Evolutionary conservation across 805 yeast genomes (phyloP), one percentile per base, ranked within the genome.

Genomic region (Starmerella apis): DNA sequence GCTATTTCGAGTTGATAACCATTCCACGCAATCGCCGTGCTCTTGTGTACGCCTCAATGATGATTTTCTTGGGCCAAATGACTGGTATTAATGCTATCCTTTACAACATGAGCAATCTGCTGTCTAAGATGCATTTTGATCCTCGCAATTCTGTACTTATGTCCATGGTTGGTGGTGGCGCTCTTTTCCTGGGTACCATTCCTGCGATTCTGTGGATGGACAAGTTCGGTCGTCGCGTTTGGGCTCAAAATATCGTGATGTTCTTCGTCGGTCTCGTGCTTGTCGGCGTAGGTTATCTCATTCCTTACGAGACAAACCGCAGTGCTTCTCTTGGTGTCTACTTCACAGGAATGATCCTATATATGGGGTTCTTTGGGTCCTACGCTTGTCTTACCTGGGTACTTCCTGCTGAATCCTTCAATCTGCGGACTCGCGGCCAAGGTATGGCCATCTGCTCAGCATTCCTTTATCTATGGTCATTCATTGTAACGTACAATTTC

Each of bases 331-430:
- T 74, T 56, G 86, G 83, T 48, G 71, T 77, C 16, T 79, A 78
- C 63, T 64, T 80, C 50, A 70, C 82, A 0, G 85, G 85, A 55
- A 68, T 79, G 56, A 76, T 80, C 48, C 62, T 80, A 19, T 80
- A 80, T 66, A 76, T 77, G 78, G 74, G 73, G 47, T 78, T 78
- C 71, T 80, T 79, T 51, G 86, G 84, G 49, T 71, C 80, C 8
- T 79, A 79, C 59, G 77, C 84, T 16, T 74, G 80, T 53, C 71
- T 79, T 60, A 79, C 85, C 1, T 80, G 83, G 82, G 84, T 80
- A 30, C 64, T 77, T 50, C 84, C 84, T 2, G 72, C 85, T 3
- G 86, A 80, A 61, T 74, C 77, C 16, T 80, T 76, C 62, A 78
- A 78, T 36, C 66, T 76, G 54, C 71, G 76, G 51, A 71, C 80